Evolutionary conservation across 2,329 filamentous ascomycete genomes (phyloP).

Genomic region (Verticillium klebahnii): DNA sequence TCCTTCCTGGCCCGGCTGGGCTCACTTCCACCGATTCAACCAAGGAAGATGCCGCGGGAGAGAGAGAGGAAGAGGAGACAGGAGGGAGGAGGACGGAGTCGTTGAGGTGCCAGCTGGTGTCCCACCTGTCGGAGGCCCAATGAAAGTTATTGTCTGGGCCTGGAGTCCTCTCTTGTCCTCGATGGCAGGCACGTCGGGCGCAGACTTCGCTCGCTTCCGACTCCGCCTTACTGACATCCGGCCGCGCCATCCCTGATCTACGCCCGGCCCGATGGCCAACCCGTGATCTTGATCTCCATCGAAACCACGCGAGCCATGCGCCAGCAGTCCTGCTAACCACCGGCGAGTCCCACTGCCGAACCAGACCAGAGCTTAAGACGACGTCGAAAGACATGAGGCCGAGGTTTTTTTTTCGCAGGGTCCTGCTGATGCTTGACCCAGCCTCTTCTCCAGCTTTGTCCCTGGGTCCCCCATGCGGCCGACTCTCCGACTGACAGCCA

Average conservation of each 20-base stretch:
- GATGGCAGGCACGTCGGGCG: too few relatives aligned
- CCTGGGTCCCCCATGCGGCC: not conserved
- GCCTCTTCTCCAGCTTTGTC: not conserved
- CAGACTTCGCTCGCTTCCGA: not conserved
- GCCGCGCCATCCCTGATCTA: not conserved
- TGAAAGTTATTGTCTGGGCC: too few relatives aligned
- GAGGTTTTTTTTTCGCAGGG: not conserved
- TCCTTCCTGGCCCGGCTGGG: too few relatives aligned
- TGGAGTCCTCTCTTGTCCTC: too few relatives aligned
- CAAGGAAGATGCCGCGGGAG: too few relatives aligned
- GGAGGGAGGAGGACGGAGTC: too few relatives aligned
- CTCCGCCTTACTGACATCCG: not conserved
- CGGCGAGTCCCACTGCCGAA: not conserved
- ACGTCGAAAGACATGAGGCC: not conserved
- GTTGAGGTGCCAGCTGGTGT: too few relatives aligned
- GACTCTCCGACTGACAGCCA: not conserved
- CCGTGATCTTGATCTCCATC: not conserved
- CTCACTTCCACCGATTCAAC: too few relatives aligned
- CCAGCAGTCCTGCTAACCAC: not conserved
- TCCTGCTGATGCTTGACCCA: not conserved
- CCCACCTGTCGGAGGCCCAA: too few relatives aligned
- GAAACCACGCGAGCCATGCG: not conserved
- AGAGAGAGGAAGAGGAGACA: too few relatives aligned
- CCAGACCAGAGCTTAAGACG: not conserved
- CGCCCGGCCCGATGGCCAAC: not conserved